Evolutionary conservation across 2,329 filamentous ascomycete genomes (phyloP), one percentile per base, ranked within the genome.

Genomic region (Cladosporium sp.): DNA sequence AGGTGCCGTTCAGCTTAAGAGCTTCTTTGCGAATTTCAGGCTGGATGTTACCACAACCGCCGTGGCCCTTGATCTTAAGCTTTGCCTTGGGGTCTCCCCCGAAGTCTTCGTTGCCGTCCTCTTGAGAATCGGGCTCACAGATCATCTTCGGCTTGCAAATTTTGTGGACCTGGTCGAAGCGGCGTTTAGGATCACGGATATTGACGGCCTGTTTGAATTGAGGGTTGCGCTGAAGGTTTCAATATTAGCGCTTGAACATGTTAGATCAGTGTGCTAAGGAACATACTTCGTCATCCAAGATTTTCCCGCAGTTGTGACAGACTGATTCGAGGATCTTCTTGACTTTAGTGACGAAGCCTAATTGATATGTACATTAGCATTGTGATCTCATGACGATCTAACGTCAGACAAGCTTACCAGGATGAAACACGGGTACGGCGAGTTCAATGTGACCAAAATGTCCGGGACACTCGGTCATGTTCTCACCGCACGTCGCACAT

Each of bases 371-470:
- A 73, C 62, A 75, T 73, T 54, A 65, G 60, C 53, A 34, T 25
- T 40, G 40, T 17, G 34, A 19, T 32, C 39, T 20, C 19, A 20
- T 20, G 25, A 17, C 17, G 13, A 13, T 37, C 4, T 24, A 10
- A 15, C 28, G 22, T 50, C 9, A 54, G 28, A n/a, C 17, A 12
- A 57, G 72, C 77, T 63, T 74, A 86, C 84, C 84, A 68, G 87
- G 83, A 68, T 99, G 94, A 75, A 89, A 99, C 67, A 99, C 94
- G 57, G 95, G 94, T 72, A 91, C 92, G 40, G 94, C 92, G 66
- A 99, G 83, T 77, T 99, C 95, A 68, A 99, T 99, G 76, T 99
- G 95, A 63, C 94, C 94, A 73, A 99, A 99, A 74, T 99, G 94
- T 60, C 94, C 94, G 59, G 94, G 93, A 74, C 94, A 99, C 73